These are phyloP conservation scores for Aureobasidium sp. DNA, from an alignment of 2,329 filamentous ascomycete genomes.

Conservation along the genomic window DNA sequence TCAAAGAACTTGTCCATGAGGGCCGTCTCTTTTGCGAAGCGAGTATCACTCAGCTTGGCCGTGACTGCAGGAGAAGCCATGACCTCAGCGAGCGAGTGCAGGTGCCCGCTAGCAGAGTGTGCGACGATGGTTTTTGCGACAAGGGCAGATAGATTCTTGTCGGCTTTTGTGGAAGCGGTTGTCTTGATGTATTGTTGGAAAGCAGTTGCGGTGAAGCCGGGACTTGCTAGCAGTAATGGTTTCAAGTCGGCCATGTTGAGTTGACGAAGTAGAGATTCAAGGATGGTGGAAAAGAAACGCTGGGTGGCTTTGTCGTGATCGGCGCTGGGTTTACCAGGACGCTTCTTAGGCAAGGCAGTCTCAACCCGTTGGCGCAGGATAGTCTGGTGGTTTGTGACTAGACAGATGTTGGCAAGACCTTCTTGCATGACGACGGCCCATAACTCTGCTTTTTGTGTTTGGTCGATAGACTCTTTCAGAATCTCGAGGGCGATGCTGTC, in stretches of 20 bases:
- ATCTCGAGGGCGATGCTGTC: slow-evolving; percentile 79
- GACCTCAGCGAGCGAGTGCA: slow-evolving; percentile 82
- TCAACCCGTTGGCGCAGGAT: slow-evolving; percentile 65
- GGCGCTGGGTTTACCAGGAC: slow-evolving; percentile 47
- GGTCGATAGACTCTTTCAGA: slow-evolving; percentile 69
- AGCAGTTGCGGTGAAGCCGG: slow-evolving; percentile 75
- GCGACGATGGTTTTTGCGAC: slow-evolving; percentile 63
- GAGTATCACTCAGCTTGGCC: slow-evolving; percentile 72
- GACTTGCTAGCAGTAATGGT: slow-evolving; percentile 77
- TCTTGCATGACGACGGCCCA: slow-evolving; percentile 94
- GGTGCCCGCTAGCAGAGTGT: slow-evolving; percentile 75
- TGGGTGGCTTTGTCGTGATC: slow-evolving; percentile 53
- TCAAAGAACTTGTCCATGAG: slow-evolving; percentile 80
- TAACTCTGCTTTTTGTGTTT: slow-evolving; percentile 71
- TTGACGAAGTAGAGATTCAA: slow-evolving; percentile 68
- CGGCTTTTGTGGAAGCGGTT: slow-evolving; percentile 56
- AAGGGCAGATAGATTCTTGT: slow-evolving; percentile 61
- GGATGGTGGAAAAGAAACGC: slow-evolving; percentile 70
- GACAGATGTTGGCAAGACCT: slow-evolving; percentile 71
- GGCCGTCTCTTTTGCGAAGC: slow-evolving; percentile 75
- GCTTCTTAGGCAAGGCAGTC: slow-evolving; percentile 59
- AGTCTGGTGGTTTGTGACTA: slow-evolving; percentile 74
- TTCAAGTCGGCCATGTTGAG: slow-evolving; percentile 65
- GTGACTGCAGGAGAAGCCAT: slow-evolving; percentile 74
- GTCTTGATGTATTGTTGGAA: slow-evolving; percentile 69